phyloP scores from a whole-genome alignment of 1,284 basidiomycete genomes.

The Fomitopsis betulina region DNA sequence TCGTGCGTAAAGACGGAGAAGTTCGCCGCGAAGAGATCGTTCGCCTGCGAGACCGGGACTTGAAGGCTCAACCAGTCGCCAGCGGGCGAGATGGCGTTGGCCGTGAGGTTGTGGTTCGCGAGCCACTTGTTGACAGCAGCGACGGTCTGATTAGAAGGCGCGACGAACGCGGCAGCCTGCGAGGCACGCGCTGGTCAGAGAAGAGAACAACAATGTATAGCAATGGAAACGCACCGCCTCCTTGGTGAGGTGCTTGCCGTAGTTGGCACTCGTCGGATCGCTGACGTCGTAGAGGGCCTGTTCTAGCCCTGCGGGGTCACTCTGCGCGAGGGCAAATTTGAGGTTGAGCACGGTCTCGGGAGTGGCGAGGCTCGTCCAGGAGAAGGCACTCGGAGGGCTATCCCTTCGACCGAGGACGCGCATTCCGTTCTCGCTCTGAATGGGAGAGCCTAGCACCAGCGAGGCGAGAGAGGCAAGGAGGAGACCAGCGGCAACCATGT shows the following conservation, averaged over 20 bases:
- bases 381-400: no score
- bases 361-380: constrained; percentile 11
- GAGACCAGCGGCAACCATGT: no score
- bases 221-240: constrained; percentile 23
- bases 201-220: no score
- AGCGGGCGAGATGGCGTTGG: constrained; percentile 25
- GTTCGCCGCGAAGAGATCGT: constrained; percentile 29
- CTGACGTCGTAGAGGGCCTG: constrained; percentile 31
- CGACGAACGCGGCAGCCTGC: constrained; percentile 31
- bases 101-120: constrained; percentile 25
- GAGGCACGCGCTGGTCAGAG: no score
- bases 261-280: constrained; percentile 28
- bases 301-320: constrained; percentile 31
- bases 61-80: constrained; percentile 36
- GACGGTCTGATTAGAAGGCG: constrained; percentile 27
- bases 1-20: constrained; percentile 32
- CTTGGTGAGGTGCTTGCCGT: constrained; percentile 30
- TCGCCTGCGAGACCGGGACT: constrained; percentile 31
- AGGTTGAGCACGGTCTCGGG: constrained; percentile 25
- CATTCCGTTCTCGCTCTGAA: no score
- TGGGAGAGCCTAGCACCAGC: no score
- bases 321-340: constrained; percentile 31
- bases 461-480: no score
- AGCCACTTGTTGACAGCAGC: constrained; percentile 32
- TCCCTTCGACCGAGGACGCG: no score